Percentiles rank a stretch among this genome's conserved stretches.
Conservation (phyloP, 768 basidiomycete genomes). For the Termitomyces sp. region DNA sequence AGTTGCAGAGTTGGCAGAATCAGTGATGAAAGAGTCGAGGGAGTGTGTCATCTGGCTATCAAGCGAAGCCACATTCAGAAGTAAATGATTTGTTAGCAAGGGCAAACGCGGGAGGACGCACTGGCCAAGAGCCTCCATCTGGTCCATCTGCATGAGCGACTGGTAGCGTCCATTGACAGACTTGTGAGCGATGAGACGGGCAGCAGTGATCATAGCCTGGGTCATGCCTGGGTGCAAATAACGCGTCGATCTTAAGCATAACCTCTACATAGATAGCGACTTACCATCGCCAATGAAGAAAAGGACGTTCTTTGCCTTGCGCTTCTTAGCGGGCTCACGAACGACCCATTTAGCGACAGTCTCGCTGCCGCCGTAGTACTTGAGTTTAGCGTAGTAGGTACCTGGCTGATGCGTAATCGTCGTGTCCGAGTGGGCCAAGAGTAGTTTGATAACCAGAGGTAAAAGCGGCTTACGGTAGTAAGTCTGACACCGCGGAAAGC, state of each 20-base stretch:
- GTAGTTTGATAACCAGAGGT: background rate
- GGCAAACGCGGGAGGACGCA: conserved; percentile 17
- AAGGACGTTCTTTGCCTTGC: conserved; percentile 42
- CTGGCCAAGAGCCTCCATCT: conserved; percentile 46
- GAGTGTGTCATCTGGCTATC: conserved; percentile 51
- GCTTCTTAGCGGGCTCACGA: conserved; percentile 30
- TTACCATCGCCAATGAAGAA: conserved; percentile 48
- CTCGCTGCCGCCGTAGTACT: conserved; percentile 31
- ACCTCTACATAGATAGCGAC: conserved; percentile 3
- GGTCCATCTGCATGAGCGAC: conserved; percentile 46
- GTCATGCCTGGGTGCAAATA: conserved; percentile 38
- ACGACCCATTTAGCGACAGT: conserved; percentile 42
- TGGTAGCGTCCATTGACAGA: conserved; percentile 47
- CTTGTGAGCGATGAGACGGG: conserved; percentile 44
- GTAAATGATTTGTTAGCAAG: no score
- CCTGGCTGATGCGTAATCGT: conserved; percentile 32
- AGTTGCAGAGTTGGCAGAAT: conserved; percentile 47
- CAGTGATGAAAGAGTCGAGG: conserved; percentile 46
- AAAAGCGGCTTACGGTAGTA: conserved; percentile 21
- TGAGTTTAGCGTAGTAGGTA: conserved; percentile 37
- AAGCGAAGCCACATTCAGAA: no score
- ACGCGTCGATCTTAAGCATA: background rate
- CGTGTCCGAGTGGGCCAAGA: background rate
- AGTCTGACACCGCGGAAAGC: conserved; percentile 39
- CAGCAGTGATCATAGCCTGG: conserved; percentile 47